Percentiles rank a stretch among this genome's conserved stretches.
Conservation (phyloP, 2,329 filamentous ascomycete genomes). For the Teratosphaeria zuluensis region DNA sequence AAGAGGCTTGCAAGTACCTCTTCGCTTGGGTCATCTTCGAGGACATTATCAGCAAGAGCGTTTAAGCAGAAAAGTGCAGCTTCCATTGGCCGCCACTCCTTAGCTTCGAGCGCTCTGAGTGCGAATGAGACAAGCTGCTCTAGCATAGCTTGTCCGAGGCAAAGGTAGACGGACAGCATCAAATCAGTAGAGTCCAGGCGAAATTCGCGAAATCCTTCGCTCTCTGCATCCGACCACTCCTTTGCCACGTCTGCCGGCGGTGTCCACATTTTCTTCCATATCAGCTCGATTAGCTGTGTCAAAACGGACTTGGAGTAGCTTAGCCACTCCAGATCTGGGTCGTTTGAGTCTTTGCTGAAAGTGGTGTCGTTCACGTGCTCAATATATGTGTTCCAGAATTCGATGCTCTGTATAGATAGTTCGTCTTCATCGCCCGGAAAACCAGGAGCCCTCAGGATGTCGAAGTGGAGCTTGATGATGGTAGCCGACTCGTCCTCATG, state of each 20-base stretch:
- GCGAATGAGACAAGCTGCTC: conserved; percentile 38
- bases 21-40: conserved; percentile 50
- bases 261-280: conserved; percentile 35
- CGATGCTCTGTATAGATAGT: conserved; percentile 62
- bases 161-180: conserved; percentile 59
- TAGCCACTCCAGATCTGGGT: conserved; percentile 45
- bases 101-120: conserved; percentile 29
- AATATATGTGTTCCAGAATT: conserved; percentile 66
- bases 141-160: conserved; percentile 37
- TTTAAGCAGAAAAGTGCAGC: conserved; percentile 53
- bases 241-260: conserved; percentile 49
- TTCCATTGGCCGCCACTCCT: conserved; percentile 42
- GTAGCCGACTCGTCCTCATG: conserved; percentile 44
- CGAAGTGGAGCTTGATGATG: conserved; percentile 47
- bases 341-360: conserved; percentile 39
- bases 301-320: conserved; percentile 49
- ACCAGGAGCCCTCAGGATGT: conserved; percentile 56
- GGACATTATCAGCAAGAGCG: conserved; percentile 55
- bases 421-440: conserved; percentile 63
- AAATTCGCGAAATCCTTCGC: conserved; percentile 43
- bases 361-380: conserved; percentile 53
- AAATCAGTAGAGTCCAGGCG: conserved; percentile 72
- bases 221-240: conserved; percentile 58
- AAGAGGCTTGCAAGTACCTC: conserved; percentile 53
- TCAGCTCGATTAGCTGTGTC: conserved; percentile 38